A percentile compares a stretch with the other conserved stretches of the same genome.
Evolutionary conservation across 495 filamentous ascomycete genomes (phyloP).

Genomic region (Aspergillus conjunctus): DNA sequence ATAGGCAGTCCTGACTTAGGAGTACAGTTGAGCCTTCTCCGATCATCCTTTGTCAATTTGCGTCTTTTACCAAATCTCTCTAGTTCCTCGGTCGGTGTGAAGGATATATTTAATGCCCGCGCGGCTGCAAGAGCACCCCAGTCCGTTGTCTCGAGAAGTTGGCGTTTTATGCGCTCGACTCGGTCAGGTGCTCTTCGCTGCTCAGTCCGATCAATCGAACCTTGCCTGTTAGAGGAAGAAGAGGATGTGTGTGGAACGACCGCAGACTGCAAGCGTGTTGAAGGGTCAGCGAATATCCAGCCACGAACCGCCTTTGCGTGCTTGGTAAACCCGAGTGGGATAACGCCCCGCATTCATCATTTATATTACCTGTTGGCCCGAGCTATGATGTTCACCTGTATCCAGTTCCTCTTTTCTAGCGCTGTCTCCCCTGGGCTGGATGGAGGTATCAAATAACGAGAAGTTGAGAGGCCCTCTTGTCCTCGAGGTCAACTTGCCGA

Average conservation of each 20-base stretch:
- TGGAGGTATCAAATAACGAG: constrained; percentile 13
- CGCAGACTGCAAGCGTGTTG: neutral
- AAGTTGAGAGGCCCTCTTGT: constrained; percentile 23
- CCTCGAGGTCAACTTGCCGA: constrained; percentile 25
- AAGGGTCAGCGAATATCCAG: neutral
- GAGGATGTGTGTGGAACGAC: neutral
- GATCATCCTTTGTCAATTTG: constrained; percentile 38
- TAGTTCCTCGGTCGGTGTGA: constrained; percentile 31
- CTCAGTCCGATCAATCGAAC: neutral
- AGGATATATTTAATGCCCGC: constrained; percentile 39
- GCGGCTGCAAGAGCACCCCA: constrained; percentile 40
- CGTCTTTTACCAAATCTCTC: constrained; percentile 43
- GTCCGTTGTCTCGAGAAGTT: constrained; percentile 38
- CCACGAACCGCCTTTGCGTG: neutral
- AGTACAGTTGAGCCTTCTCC: constrained; percentile 28
- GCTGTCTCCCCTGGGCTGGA: neutral
- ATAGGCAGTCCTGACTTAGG: neutral
- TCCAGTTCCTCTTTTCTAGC: neutral
- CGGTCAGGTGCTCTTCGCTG: neutral
- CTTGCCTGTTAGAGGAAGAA: neutral
- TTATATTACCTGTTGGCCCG: constrained; percentile 1
- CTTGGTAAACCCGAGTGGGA: neutral
- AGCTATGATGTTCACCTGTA: neutral
- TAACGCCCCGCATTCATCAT: neutral
- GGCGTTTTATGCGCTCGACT: constrained; percentile 33